Base-by-base conservation (phyloP, 2,329 filamentous ascomycete species). In the Ceratocystis destructans region DNA sequence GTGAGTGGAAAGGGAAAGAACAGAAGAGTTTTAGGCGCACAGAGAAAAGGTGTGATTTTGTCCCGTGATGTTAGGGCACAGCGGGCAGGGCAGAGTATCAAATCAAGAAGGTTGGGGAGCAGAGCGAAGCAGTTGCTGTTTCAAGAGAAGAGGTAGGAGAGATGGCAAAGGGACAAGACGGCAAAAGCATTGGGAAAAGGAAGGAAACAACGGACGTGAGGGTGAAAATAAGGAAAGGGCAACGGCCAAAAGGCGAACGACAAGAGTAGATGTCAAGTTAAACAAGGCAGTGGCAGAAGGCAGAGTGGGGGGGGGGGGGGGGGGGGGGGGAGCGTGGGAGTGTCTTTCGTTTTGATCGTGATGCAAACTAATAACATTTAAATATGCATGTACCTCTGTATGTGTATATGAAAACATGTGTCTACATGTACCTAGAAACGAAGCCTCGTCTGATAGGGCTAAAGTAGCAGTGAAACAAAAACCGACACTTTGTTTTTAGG, bases 391-490 rank as follows among this genome's bases (percentile, higher is more conserved):
- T 55, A 59, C 17, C n/a, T 50, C 2, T 50, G 17, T 50, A 5
- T n/a, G 46, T 59, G 28, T 59, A 59, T 59, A 59, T 59, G 33
- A 59, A 59, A 2, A 59, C 17, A 17, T 22, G 22, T 55, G 22
- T 55, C 12, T 59, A 17, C 22, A 33, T 20, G 17, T 33, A 31
- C 28, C 3, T 59, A 33, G 53, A 59, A 25, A 59, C 53, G 53
- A 31, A 59, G 53, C 53, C 53, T 37, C 53, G 53, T 59, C 28
- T 59, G 53, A 33, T 59, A 33, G 53, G 53, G 53, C 53, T 31
- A 33, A 59, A 59, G 53, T 33, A 59, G 53, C 53, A 59, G 53
- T 59, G 53, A 59, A 59, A 59, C 53, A 59, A 59, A 59, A 59
- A 59, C 53, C 53, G 53, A 59, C 53, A 59, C 53, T 59, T 8